Evolutionary conservation across 2,329 filamentous ascomycete genomes (phyloP).

Genomic region (Stemphylium vesicarium): DNA sequence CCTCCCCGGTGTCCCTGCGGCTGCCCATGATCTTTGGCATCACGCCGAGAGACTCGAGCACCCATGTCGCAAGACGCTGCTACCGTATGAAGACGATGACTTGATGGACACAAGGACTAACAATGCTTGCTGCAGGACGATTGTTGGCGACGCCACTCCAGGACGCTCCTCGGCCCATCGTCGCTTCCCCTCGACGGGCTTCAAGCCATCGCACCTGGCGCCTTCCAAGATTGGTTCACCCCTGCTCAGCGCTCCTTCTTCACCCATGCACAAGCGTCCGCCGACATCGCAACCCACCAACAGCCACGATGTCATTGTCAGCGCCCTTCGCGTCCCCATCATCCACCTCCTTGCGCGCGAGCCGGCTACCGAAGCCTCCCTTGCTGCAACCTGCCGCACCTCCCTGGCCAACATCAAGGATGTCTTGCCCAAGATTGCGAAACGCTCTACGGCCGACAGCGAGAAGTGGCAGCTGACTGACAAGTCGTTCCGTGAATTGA

Average conservation of each 20-base stretch:
- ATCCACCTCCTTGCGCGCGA: slow-evolving; percentile 61
- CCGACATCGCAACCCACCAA: slow-evolving; percentile 52
- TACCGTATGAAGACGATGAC: slow-evolving; percentile 17
- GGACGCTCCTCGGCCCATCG: slow-evolving; percentile 43
- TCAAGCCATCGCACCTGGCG: slow-evolving; percentile 44
- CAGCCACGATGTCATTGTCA: slow-evolving; percentile 40
- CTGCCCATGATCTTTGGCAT: slow-evolving; percentile 27
- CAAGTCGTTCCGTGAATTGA: slow-evolving; percentile 66
- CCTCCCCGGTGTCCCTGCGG: slow-evolving; percentile 39
- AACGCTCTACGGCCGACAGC: slow-evolving; percentile 56
- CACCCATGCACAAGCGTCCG: slow-evolving; percentile 42
- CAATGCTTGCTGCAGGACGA: slow-evolving; percentile 43
- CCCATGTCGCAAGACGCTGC: slow-evolving; percentile 9
- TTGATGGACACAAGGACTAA: slow-evolving; percentile 34
- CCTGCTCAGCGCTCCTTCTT: slow-evolving; percentile 47
- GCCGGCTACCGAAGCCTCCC: slow-evolving; percentile 37
- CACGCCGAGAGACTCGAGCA: slow-evolving; percentile 21
- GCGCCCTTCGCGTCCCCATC: slow-evolving; percentile 54
- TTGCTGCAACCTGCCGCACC: slow-evolving; percentile 42
- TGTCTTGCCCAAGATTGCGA: slow-evolving; percentile 58
- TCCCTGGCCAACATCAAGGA: slow-evolving; percentile 38
- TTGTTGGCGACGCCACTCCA: slow-evolving; percentile 44
- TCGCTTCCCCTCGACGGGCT: slow-evolving; percentile 45
- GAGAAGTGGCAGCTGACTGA: slow-evolving; percentile 58
- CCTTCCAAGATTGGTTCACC: slow-evolving; percentile 50